Conservation (phyloP, 2,329 filamentous ascomycete genomes). For the Exserohilum rostratum region DNA sequence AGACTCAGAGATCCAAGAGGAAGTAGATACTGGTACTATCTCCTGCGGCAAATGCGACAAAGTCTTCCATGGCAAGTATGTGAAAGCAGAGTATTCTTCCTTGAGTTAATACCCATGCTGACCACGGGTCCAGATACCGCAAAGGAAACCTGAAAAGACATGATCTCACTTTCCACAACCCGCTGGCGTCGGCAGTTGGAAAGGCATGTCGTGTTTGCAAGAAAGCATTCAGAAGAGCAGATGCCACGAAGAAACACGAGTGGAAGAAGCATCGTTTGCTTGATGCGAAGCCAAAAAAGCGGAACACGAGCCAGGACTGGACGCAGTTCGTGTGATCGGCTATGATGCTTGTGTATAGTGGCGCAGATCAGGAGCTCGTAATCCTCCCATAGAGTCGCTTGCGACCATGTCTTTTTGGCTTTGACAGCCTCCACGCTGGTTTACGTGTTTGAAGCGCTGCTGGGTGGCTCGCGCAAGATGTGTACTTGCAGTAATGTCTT, state of each 20-base stretch:
- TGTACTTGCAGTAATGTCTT: background rate
- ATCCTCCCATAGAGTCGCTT: background rate
- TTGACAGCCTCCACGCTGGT: background rate
- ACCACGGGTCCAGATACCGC: conserved; percentile 13
- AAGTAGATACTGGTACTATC: background rate
- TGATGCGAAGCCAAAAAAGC: conserved; percentile 16
- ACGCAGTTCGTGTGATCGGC: background rate
- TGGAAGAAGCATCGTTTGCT: conserved; percentile 15
- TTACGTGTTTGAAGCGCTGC: background rate
- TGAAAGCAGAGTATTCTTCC: background rate
- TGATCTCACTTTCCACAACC: background rate
- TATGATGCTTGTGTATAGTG: background rate
- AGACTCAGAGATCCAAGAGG: too few species aligned
- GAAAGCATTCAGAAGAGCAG: conserved; percentile 8
- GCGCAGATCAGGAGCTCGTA: conserved; percentile 17
- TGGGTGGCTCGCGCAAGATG: background rate
- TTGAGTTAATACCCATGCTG: background rate
- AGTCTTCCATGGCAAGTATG: conserved; percentile 15
- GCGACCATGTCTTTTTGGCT: background rate
- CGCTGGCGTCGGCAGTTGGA: background rate
- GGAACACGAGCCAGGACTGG: background rate
- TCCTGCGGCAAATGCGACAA: conserved; percentile 2
- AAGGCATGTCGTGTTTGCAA: conserved; percentile 13
- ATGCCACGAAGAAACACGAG: conserved; percentile 25
- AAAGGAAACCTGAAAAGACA: conserved; percentile 21